Evolutionary conservation across 495 filamentous ascomycete genomes (phyloP).

Genomic region (Pyronema omphalodes): DNA sequence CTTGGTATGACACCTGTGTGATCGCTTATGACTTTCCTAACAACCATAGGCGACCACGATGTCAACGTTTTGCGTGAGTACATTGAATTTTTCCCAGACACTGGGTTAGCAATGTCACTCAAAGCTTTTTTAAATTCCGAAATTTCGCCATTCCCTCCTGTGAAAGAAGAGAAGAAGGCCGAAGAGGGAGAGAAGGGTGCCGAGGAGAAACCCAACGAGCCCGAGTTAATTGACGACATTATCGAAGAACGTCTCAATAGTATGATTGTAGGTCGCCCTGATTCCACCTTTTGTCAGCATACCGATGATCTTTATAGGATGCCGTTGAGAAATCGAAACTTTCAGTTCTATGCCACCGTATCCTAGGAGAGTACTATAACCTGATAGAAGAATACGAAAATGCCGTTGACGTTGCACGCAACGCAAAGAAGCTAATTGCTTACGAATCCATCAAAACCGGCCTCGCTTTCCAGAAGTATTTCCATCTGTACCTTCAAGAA

Average conservation of each 20-base stretch:
- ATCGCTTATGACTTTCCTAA: not conserved
- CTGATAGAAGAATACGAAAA: slow-evolving; percentile 73
- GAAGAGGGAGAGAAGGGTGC: slow-evolving; percentile 20
- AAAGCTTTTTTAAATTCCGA: slow-evolving; percentile 65
- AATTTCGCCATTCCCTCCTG: slow-evolving; percentile 59
- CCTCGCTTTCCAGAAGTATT: slow-evolving; percentile 37
- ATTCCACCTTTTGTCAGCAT: not conserved
- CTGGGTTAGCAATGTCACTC: slow-evolving; percentile 61
- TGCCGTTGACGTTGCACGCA: slow-evolving; percentile 58
- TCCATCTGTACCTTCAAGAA: not conserved
- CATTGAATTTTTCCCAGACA: slow-evolving; percentile 64
- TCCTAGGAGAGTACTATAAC: slow-evolving; percentile 72
- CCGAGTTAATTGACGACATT: not conserved
- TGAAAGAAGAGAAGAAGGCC: slow-evolving; percentile 24
- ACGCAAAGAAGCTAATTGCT: slow-evolving; percentile 42
- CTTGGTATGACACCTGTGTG: slow-evolving; percentile 10
- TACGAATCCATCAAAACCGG: slow-evolving; percentile 46
- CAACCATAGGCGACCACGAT: slow-evolving; percentile 48
- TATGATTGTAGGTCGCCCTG: slow-evolving; percentile 14
- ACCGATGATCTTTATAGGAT: slow-evolving; percentile 29
- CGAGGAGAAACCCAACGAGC: slow-evolving; percentile 24
- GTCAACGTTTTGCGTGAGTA: slow-evolving; percentile 56
- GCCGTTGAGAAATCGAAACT: slow-evolving; percentile 49
- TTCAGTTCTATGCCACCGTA: slow-evolving; percentile 64
- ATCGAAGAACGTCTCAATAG: slow-evolving; percentile 13